Percentiles rank a stretch among this genome's conserved stretches.
phyloP scores from a whole-genome alignment of 345 rosid species.

The Odontarrhena argentea region DNA sequence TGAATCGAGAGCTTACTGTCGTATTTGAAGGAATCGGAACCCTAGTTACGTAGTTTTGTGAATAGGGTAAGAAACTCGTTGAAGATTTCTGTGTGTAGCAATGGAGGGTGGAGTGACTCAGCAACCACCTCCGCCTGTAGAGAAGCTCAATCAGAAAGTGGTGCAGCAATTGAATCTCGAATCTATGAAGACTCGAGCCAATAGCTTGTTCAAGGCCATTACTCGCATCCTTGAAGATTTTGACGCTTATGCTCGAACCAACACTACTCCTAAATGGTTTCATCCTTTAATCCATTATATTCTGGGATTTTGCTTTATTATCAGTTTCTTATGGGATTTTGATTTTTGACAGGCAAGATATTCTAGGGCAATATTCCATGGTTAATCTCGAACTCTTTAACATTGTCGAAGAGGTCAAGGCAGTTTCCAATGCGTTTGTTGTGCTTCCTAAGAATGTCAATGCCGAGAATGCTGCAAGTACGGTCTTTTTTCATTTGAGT shows the following conservation, averaged over 20 bases:
- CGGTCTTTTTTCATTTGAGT: slow-evolving; percentile 22
- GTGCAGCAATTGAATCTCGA: slow-evolving; percentile 78
- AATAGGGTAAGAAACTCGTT: background rate
- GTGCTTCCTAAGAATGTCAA: slow-evolving; percentile 90
- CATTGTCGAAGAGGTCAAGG: slow-evolving; percentile 79
- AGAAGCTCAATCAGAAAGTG: slow-evolving; percentile 69
- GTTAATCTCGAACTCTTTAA: slow-evolving; percentile 91
- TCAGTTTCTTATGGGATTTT: slow-evolving; percentile 28
- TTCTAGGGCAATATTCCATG: slow-evolving; percentile 89
- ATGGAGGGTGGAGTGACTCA: slow-evolving; percentile 35
- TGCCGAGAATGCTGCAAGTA: slow-evolving; percentile 80
- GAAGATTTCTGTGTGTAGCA: background rate
- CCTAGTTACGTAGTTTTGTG: slow-evolving; percentile 2
- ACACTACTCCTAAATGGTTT: slow-evolving; percentile 85
- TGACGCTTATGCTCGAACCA: slow-evolving; percentile 70
- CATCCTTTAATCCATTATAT: background rate
- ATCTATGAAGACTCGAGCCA: slow-evolving; percentile 75
- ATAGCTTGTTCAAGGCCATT: slow-evolving; percentile 75
- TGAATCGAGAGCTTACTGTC: background rate
- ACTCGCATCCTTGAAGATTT: slow-evolving; percentile 91
- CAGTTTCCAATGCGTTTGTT: slow-evolving; percentile 81
- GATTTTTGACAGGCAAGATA: slow-evolving; percentile 70
- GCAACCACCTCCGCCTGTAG: slow-evolving; percentile 41
- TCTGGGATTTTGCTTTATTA: background rate
- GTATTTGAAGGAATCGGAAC: slow-evolving; percentile 1